Evolutionary conservation across 345 rosid species (phyloP).

Genomic region (Hevea brasiliensis): DNA sequence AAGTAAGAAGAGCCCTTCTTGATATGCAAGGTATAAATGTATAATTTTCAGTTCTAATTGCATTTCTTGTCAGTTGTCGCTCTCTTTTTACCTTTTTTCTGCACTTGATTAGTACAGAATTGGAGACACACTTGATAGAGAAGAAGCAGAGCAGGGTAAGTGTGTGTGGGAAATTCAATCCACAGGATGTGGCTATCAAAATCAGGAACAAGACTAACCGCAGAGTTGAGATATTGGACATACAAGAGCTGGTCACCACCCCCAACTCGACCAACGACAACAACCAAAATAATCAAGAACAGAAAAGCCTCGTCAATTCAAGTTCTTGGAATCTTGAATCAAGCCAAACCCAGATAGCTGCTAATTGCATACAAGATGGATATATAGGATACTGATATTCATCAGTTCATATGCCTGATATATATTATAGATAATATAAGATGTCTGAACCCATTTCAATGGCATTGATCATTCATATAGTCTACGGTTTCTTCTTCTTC

Average conservation of each 20-base stretch:
- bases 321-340: conserved; percentile 18
- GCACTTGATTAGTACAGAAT: conserved; percentile 16
- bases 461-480: too few species aligned
- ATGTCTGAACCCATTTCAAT: too few species aligned
- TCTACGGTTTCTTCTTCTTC: too few species aligned
- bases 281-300: not conserved
- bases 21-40: conserved; percentile 34
- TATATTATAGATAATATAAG: too few species aligned
- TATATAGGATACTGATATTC: too few species aligned
- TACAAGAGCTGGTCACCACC: conserved; percentile 28
- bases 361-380: too few species aligned
- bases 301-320: conserved; percentile 6
- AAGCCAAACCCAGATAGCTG: conserved; percentile 6
- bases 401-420: too few species aligned
- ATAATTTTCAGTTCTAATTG: too few species aligned
- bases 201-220: conserved; percentile 54
- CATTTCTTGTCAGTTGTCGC: too few species aligned
- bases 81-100: not conserved
- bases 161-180: conserved; percentile 40
- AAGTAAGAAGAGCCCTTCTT: conserved; percentile 47
- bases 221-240: conserved; percentile 53
- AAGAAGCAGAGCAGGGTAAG: conserved; percentile 43
- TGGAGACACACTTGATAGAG: conserved; percentile 46
- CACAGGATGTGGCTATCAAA: conserved; percentile 46
- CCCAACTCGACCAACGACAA: not conserved